Evolutionary conservation across 768 basidiomycete genomes (phyloP).

Genomic region (Fistulinella prunicolor): DNA sequence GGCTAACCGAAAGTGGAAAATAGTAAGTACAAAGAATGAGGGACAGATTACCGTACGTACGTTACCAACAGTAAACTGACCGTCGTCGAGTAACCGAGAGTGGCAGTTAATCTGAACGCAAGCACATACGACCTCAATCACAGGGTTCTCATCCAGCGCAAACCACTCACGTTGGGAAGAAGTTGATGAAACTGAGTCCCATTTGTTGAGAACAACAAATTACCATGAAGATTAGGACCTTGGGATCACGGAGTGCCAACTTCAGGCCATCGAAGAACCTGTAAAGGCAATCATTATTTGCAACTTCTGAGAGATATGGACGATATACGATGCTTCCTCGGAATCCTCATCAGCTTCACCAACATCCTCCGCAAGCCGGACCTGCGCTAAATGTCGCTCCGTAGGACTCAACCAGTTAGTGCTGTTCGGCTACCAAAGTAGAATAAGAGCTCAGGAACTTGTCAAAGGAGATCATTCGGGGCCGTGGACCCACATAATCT

Average conservation of each 20-base stretch:
- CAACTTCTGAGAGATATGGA: background rate
- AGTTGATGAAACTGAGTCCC: constrained; percentile 60
- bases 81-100: constrained; percentile 61
- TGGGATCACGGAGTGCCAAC: constrained; percentile 55
- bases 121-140: background rate
- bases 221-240: constrained; percentile 52
- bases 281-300: background rate
- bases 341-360: constrained; percentile 65
- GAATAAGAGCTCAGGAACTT: background rate
- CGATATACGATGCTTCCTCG: constrained; percentile 50
- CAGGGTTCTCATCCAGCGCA: background rate
- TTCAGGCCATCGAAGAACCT: constrained; percentile 33
- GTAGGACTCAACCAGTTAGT: constrained; percentile 53
- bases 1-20: constrained; percentile 36
- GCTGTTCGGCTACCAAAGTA: constrained; percentile 49
- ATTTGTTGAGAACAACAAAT: constrained; percentile 52
- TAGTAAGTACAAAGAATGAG: background rate
- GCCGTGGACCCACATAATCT: constrained; percentile 45
- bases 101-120: constrained; percentile 47
- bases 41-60: constrained; percentile 33
- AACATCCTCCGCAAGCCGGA: constrained; percentile 63
- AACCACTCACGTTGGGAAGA: constrained; percentile 48
- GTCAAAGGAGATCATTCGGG: too few species aligned
- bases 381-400: constrained; percentile 57
- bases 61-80: constrained; percentile 56